Conservation (phyloP, 805 yeast genomes). For the Cyberlindnera petersonii region DNA sequence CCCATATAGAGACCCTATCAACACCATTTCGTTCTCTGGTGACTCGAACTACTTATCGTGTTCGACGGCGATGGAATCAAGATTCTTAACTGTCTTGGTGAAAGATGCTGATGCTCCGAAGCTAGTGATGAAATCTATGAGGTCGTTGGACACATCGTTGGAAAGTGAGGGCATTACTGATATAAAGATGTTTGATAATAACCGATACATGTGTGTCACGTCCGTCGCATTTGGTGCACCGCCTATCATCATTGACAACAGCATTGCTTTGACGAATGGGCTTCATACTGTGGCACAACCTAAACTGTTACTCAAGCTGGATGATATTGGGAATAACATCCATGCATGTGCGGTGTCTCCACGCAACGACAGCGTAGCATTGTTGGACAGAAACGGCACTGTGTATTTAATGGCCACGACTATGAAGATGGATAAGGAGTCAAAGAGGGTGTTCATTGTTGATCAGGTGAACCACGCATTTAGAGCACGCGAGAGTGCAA, state of each 20-base stretch:
- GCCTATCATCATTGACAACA: constrained; percentile 64
- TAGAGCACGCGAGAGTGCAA: constrained; percentile 72
- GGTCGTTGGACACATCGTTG: constrained; percentile 58
- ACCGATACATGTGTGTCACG: constrained; percentile 51
- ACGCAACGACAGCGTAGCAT: constrained; percentile 80
- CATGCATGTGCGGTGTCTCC: constrained; percentile 77
- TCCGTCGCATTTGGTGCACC: constrained; percentile 62
- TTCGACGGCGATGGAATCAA: constrained; percentile 61
- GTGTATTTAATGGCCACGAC: constrained; percentile 67
- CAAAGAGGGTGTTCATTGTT: constrained; percentile 47
- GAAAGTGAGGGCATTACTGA: constrained; percentile 91
- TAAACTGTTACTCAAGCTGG: constrained; percentile 54
- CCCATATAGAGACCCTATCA: constrained; percentile 85
- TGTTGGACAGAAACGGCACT: constrained; percentile 72
- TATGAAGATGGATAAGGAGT: constrained; percentile 46
- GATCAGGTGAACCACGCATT: constrained; percentile 79
- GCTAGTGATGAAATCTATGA: constrained; percentile 61
- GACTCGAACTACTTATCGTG: constrained; percentile 70
- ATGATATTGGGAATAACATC: constrained; percentile 77
- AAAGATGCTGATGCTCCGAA: constrained; percentile 61
- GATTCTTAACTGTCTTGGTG: constrained; percentile 73
- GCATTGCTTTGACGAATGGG: constrained; percentile 42
- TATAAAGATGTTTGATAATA: constrained; percentile 66
- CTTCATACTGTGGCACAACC: constrained; percentile 53
- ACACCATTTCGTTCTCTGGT: constrained; percentile 65